Conservation (phyloP, 805 yeast genomes). For the Wickerhamiella slavikovae region DNA sequence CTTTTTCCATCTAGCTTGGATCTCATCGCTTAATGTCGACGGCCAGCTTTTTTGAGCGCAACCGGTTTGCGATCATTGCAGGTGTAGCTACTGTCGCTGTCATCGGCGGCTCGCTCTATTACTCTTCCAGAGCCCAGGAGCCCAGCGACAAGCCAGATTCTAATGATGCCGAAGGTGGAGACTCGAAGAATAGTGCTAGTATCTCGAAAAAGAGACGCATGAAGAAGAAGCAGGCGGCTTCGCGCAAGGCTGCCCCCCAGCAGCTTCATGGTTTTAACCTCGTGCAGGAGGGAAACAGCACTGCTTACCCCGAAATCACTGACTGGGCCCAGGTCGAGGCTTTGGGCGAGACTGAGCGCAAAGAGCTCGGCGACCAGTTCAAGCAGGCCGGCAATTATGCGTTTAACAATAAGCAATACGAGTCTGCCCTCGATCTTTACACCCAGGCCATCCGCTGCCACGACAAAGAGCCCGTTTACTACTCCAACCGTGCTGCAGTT, state of each 20-base stretch:
- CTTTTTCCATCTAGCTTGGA: neutral
- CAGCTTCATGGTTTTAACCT: constrained; percentile 14
- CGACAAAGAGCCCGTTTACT: constrained; percentile 61
- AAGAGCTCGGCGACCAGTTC: constrained; percentile 42
- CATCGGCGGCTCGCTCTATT: constrained; percentile 40
- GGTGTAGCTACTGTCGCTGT: constrained; percentile 44
- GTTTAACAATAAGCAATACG: constrained; percentile 49
- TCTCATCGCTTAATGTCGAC: too few species aligned
- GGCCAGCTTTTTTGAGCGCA: constrained; percentile 25
- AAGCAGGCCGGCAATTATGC: constrained; percentile 77
- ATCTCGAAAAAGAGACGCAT: constrained; percentile 24
- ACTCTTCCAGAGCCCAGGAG: constrained; percentile 12
- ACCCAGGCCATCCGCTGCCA: constrained; percentile 55
- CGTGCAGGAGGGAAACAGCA: constrained; percentile 8
- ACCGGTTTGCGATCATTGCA: constrained; percentile 43
- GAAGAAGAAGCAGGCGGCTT: constrained; percentile 19
- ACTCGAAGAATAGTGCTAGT: constrained; percentile 4
- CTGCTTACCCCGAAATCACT: constrained; percentile 18
- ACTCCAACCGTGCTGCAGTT: constrained; percentile 93
- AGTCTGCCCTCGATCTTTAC: constrained; percentile 64
- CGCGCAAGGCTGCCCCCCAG: constrained; percentile 9
- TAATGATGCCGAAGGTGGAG: constrained; percentile 12
- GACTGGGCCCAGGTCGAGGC: constrained; percentile 10
- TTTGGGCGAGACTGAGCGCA: constrained; percentile 17
- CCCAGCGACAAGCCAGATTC: too few species aligned